Evolutionary conservation across 2,329 filamentous ascomycete species (phyloP).

Genomic region (Colletotrichum sp.): DNA sequence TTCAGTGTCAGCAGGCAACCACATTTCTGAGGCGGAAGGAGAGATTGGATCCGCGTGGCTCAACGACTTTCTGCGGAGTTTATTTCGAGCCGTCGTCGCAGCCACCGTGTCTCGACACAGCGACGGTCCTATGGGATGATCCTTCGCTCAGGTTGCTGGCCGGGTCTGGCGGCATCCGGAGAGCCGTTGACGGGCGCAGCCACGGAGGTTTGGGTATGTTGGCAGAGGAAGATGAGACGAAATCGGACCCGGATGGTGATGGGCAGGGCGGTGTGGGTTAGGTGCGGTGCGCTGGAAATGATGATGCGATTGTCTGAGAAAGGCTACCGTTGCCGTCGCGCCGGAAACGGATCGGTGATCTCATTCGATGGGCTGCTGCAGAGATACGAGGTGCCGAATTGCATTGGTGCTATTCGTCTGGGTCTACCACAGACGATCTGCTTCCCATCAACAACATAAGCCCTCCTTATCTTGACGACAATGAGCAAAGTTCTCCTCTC

Average conservation of each 20-base stretch:
- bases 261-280: neutral
- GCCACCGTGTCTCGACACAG: neutral
- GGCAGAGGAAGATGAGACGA: neutral
- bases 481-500: neutral
- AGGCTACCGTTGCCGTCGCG: neutral
- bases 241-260: neutral
- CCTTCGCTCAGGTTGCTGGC: neutral
- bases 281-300: neutral
- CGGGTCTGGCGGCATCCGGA: neutral
- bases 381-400: neutral
- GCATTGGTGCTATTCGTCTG: neutral
- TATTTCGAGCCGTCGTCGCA: conserved; percentile 9
- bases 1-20: neutral
- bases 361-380: neutral
- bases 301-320: neutral
- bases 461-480: neutral
- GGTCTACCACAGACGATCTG: neutral
- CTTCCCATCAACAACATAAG: neutral
- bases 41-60: neutral
- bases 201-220: neutral
- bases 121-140: neutral
- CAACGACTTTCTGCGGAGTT: neutral
- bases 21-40: neutral
- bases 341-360: neutral
- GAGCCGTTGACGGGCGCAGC: neutral